These are phyloP conservation scores for Globisporangium sylvaticum DNA, from an alignment of 352 stramenopile genomes.

Conservation along the genomic window DNA sequence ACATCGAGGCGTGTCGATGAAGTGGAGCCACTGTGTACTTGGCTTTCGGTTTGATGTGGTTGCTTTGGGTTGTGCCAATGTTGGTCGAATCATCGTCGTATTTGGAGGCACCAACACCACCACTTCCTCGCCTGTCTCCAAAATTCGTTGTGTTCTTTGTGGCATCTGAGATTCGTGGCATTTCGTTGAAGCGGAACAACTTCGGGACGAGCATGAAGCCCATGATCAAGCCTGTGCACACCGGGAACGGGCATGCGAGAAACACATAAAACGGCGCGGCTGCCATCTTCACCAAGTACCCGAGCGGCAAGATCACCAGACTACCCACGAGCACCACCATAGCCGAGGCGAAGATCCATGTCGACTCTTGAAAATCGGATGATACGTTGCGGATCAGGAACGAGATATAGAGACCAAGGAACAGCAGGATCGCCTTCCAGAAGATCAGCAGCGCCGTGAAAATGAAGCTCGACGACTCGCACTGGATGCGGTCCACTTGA, in stretches of 20 bases:
- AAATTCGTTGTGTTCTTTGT: neutral
- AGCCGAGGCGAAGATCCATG: slow-evolving; percentile 31
- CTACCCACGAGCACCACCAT: slow-evolving; percentile 20
- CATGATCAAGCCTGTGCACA: slow-evolving; percentile 17
- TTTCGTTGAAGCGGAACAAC: slow-evolving; percentile 5
- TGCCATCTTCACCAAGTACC: slow-evolving; percentile 21
- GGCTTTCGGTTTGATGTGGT: neutral
- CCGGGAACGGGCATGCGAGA: slow-evolving; percentile 8
- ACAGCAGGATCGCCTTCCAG: slow-evolving; percentile 31
- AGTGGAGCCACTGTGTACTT: neutral
- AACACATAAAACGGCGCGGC: slow-evolving; percentile 18
- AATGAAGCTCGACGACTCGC: slow-evolving; percentile 22
- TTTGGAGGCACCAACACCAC: neutral
- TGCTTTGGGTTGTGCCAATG: neutral
- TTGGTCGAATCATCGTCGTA: neutral
- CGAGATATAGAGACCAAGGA: slow-evolving; percentile 16
- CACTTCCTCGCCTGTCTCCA: neutral
- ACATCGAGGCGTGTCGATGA: neutral
- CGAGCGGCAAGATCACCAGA: slow-evolving; percentile 22
- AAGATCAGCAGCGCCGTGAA: slow-evolving; percentile 37
- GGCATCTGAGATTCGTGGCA: neutral
- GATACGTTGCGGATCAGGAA: slow-evolving; percentile 31
- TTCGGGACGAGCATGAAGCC: slow-evolving; percentile 17
- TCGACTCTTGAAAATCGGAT: slow-evolving; percentile 37
- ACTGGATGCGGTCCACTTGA: slow-evolving; percentile 8